Conservation (phyloP, 2,329 filamentous ascomycete species). For the Aplosporella prunicola region DNA sequence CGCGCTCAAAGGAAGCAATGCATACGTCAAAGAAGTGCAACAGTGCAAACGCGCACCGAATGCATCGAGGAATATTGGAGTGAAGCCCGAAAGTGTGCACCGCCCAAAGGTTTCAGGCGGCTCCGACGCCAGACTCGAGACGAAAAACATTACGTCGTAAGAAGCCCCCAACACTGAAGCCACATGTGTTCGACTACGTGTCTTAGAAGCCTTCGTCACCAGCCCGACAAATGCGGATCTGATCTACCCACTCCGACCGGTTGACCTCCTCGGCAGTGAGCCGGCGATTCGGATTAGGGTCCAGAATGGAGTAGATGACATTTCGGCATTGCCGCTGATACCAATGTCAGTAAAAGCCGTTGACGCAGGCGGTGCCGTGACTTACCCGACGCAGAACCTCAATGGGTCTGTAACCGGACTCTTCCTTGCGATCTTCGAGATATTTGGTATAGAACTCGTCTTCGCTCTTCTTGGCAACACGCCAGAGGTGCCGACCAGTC, state of each 20-base stretch:
- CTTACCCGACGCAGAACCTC: constrained; percentile 86
- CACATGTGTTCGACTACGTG: constrained; percentile 10
- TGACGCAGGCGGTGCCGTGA: constrained; percentile 2
- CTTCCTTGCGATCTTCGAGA: constrained; percentile 81
- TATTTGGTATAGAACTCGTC: constrained; percentile 97
- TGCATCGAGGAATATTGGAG: too few species aligned
- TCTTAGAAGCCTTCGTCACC: constrained; percentile 83
- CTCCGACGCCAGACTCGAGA: constrained; percentile 2
- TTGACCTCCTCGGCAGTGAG: constrained; percentile 94
- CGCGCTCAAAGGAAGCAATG: constrained; percentile 22
- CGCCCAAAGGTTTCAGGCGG: too few species aligned
- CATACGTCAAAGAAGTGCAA: constrained; percentile 17
- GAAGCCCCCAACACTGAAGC: constrained; percentile 8
- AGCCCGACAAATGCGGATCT: constrained; percentile 94
- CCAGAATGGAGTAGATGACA: constrained; percentile 96
- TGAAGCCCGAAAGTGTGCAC: too few species aligned
- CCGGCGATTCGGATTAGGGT: constrained; percentile 83
- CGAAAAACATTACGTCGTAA: constrained; percentile 3
- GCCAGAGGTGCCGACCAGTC: constrained; percentile 90
- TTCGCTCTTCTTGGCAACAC: constrained; percentile 91
- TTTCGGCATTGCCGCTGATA: constrained; percentile 86
- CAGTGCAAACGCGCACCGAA: too few species aligned
- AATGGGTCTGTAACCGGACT: constrained; percentile 92
- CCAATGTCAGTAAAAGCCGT: constrained; percentile 13
- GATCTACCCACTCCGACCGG: constrained; percentile 96